A percentile compares a stretch with the other conserved stretches of the same genome.
Evolutionary conservation across 2,329 filamentous ascomycete genomes (phyloP).

Genomic region (Pyricularia grisea): DNA sequence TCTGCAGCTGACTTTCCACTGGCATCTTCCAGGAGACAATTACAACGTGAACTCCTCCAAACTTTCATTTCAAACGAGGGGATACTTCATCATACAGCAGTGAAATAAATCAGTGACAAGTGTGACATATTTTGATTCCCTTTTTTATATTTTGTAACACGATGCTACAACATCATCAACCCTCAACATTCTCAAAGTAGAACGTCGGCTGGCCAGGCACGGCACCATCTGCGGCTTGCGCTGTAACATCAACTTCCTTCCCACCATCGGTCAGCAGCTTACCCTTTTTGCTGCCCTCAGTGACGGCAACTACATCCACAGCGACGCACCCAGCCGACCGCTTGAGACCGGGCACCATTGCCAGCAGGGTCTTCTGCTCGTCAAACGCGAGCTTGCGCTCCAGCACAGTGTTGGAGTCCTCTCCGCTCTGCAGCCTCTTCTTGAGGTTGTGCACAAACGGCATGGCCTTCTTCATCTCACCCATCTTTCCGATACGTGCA

Average conservation of each 20-base stretch:
- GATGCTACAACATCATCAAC: neutral
- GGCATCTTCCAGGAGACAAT: neutral
- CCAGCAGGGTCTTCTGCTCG: conserved; percentile 63
- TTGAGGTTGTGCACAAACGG: conserved; percentile 87
- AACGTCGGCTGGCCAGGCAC: conserved; percentile 52
- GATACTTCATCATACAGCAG: neutral
- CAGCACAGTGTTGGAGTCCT: conserved; percentile 60
- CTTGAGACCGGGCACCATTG: conserved; percentile 74
- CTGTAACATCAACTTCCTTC: conserved; percentile 47
- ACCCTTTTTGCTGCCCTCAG: conserved; percentile 60
- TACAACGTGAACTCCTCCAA: neutral
- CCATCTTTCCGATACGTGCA: conserved; percentile 69
- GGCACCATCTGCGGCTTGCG: conserved; percentile 58
- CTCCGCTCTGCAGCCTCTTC: conserved; percentile 66
- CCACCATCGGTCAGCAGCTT: conserved; percentile 35
- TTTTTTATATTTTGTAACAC: neutral
- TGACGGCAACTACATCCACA: conserved; percentile 63
- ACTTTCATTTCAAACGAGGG: neutral
- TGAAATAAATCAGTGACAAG: neutral
- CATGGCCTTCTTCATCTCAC: conserved; percentile 96
- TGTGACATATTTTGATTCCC: neutral
- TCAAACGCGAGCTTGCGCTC: conserved; percentile 81
- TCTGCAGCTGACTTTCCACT: no score
- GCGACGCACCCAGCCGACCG: conserved; percentile 60
- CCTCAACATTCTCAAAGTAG: conserved; percentile 13